Conservation (phyloP, 768 basidiomycete genomes). For the Stropharia rugosoannulata region DNA sequence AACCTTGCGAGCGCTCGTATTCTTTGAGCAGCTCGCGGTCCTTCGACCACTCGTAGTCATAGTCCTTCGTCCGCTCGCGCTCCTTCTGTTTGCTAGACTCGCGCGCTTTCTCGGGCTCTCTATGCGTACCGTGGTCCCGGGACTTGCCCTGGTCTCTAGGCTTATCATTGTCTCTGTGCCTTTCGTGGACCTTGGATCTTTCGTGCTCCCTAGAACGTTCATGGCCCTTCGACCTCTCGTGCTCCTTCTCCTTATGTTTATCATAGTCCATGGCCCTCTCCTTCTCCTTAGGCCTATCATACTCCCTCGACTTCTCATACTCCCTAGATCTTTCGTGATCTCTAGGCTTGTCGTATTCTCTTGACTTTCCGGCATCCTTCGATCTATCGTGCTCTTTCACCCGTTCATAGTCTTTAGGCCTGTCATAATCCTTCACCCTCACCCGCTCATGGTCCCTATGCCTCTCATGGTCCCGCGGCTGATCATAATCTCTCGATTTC, state of each 20-base stretch:
- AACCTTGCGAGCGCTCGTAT: constrained; percentile 1
- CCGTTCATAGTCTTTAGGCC: constrained; percentile 2
- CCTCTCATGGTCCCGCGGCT: constrained; percentile 8
- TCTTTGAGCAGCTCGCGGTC: constrained; percentile 11
- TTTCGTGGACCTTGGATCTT: background rate
- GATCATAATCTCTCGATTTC: constrained; percentile 11
- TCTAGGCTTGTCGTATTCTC: constrained; percentile 1
- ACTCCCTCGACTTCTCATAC: background rate
- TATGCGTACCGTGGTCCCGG: background rate
- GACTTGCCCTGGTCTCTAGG: constrained; percentile 3
- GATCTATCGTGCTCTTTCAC: background rate
- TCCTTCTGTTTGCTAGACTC: constrained; percentile 6
- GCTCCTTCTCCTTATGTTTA: background rate
- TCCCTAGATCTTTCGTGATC: constrained; percentile 1
- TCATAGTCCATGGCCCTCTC: background rate
- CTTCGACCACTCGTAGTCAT: constrained; percentile 5
- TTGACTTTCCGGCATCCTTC: background rate
- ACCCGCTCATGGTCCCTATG: constrained; percentile 11
- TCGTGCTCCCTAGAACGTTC: constrained; percentile 5
- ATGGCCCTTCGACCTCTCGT: constrained; percentile 4
- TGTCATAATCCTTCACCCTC: constrained; percentile 1
- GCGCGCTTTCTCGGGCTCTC: constrained; percentile 9
- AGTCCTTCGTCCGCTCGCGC: constrained; percentile 4
- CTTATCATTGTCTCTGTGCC: constrained; percentile 1
- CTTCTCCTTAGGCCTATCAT: constrained; percentile 3